These are phyloP conservation scores for Spinellus fusiger DNA, from an alignment of 192 early-diverging fungal genomes.

Conservation along the genomic window DNA sequence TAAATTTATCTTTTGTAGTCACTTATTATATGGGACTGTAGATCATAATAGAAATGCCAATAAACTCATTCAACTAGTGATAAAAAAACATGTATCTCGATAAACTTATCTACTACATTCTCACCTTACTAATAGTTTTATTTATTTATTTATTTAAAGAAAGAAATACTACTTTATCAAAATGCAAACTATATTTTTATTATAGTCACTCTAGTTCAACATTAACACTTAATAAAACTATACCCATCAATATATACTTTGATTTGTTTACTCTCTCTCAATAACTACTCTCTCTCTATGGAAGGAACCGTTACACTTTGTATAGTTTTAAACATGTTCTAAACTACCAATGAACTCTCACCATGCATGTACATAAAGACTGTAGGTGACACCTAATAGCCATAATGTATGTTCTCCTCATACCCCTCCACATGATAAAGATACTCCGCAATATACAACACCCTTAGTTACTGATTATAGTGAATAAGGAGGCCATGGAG, in stretches of 20 bases:
- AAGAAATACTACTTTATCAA: background rate
- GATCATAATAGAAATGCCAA: no score
- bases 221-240: conserved; percentile 46
- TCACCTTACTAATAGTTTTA: background rate
- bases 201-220: no score
- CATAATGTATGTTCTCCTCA: no score
- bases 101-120: no score
- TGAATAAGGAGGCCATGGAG: conserved; percentile 48
- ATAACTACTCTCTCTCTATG: conserved; percentile 43
- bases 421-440: no score
- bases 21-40: no score
- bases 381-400: conserved; percentile 55
- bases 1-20: no score
- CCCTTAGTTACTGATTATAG: conserved; percentile 49
- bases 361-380: conserved; percentile 46
- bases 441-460: no score
- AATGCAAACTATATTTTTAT: no score
- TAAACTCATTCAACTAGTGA: no score
- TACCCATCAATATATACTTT: conserved; percentile 48
- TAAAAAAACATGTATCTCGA: no score
- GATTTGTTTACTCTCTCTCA: conserved; percentile 38
- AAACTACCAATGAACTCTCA: conserved; percentile 33
- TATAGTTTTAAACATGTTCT: conserved; percentile 60
- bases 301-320: conserved; percentile 48
- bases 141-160: background rate